A percentile compares a stretch with the other conserved stretches of the same genome.
Conservation (phyloP, 1,139 yeast species). For the Hyphopichia fennica region DNA sequence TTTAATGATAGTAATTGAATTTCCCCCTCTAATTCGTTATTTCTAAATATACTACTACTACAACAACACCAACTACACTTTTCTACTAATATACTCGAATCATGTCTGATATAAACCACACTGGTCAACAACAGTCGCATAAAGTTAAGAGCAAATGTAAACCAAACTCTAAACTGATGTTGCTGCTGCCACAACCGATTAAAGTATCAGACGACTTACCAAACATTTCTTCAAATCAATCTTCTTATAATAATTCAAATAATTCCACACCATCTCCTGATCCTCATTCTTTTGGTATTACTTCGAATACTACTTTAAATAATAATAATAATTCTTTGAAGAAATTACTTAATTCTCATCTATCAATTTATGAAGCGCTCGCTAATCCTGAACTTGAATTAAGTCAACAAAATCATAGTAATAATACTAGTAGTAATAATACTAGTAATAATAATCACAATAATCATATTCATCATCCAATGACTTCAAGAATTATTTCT, state of each 20-base stretch:
- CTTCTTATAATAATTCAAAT: background rate
- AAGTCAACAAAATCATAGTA: constrained; percentile 15
- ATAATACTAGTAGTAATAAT: constrained; percentile 4
- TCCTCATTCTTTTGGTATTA: background rate
- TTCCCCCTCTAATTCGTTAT: too few species aligned
- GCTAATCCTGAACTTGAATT: constrained; percentile 45
- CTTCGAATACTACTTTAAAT: background rate
- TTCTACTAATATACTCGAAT: too few species aligned
- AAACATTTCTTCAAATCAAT: background rate
- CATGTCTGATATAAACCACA: too few species aligned
- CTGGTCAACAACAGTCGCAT: too few species aligned
- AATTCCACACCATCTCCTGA: background rate
- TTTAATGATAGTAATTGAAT: too few species aligned
- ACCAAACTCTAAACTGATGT: too few species aligned
- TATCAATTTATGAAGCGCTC: constrained; percentile 40
- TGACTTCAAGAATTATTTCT: background rate
- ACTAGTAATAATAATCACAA: constrained; percentile 10
- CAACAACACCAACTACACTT: too few species aligned
- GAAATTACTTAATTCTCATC: constrained; percentile 35
- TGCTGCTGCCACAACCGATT: too few species aligned
- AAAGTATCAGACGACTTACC: too few species aligned
- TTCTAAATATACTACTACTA: too few species aligned
- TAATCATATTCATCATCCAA: constrained; percentile 7
- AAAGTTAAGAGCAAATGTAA: too few species aligned
- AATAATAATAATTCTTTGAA: background rate